Base-by-base conservation (phyloP, 2,329 filamentous ascomycete genomes). In the Fusarium veterinarium region DNA sequence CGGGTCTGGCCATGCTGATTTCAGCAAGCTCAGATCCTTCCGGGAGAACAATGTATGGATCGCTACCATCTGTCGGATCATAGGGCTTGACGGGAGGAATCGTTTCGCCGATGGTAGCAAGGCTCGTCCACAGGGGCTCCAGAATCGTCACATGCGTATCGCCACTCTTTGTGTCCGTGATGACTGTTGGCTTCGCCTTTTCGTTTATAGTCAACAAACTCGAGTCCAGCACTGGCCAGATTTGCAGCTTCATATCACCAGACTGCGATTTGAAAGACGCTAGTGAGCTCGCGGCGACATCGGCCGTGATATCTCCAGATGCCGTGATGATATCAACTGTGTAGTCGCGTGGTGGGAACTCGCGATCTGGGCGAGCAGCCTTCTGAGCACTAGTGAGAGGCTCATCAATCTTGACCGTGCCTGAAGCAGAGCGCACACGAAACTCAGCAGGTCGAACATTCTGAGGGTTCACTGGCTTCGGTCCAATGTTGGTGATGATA, bases 341-440 rank as follows among this genome's bases (percentile, higher is more conserved):
- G 74, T 88, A 88, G 67, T 89, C 84, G 11, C 87, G 83, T 2
- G 80, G 77, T 5, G 86, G 86, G 12, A 88, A 71, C 48, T 72
- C 71, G 33, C 60, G 72, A 30, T 61, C 66, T 8, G 72, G 73
- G 33, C 78, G 69, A 23, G 59, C 37, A 6, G 66, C 33, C 14
- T 77, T 67, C 16, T 61, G 45, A 0, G 75, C 76, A 13, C 57
- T 49, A 20, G 76, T 51, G 14, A 88, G 62, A 19, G 85, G 83
- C 66, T 88, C 85, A 33, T 75, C 71, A 23, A 87, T 74, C 12
- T 76, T 75, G 46, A 89, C 69, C 19, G 72, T 28, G 28, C 87
- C 87, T 0, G 87, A 89, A 7, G 83, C 69, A 12, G 86, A 81
- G 33, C 78, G 76, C 40, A 86, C 69, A 12, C 79, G 80, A 4